Conservation (phyloP, 768 basidiomycete species). For the Boletus insuetus region DNA sequence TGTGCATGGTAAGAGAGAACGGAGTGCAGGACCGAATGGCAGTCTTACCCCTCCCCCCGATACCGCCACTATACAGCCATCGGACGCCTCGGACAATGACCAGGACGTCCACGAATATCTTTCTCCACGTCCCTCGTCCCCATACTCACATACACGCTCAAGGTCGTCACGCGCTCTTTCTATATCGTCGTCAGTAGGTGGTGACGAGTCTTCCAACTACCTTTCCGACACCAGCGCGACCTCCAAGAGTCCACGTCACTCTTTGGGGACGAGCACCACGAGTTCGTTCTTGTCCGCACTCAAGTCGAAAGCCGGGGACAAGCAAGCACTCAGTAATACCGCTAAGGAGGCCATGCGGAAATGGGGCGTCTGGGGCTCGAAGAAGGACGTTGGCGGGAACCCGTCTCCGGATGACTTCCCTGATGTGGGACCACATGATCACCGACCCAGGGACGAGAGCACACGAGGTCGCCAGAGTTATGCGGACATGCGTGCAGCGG, state of each 20-base stretch:
- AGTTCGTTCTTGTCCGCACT: constrained; percentile 75
- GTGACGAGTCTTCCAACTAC: constrained; percentile 28
- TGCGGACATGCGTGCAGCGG: constrained; percentile 75
- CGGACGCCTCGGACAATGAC: constrained; percentile 19
- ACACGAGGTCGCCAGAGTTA: constrained; percentile 56
- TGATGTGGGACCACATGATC: constrained; percentile 40
- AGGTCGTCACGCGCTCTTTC: constrained; percentile 36
- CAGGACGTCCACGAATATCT: constrained; percentile 18
- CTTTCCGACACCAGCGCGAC: constrained; percentile 33
- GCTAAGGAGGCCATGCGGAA: constrained; percentile 90
- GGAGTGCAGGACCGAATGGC: constrained; percentile 37
- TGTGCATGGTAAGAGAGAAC: constrained; percentile 19
- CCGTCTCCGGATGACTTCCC: constrained; percentile 38
- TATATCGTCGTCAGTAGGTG: constrained; percentile 33
- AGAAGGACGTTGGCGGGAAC: constrained; percentile 45
- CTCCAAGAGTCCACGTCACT: constrained; percentile 40
- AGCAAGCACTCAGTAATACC: constrained; percentile 79
- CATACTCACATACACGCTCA: constrained; percentile 36
- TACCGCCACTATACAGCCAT: constrained; percentile 2
- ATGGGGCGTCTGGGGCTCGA: constrained; percentile 82
- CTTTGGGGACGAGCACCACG: constrained; percentile 35
- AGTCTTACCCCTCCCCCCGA: constrained; percentile 22
- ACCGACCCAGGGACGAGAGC: constrained; percentile 34
- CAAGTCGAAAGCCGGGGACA: constrained; percentile 75
- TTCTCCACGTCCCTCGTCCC: constrained; percentile 43